These are phyloP conservation scores for Herpetomonas tarakana DNA, from an alignment of 208 protist species.

Conservation along the genomic window DNA sequence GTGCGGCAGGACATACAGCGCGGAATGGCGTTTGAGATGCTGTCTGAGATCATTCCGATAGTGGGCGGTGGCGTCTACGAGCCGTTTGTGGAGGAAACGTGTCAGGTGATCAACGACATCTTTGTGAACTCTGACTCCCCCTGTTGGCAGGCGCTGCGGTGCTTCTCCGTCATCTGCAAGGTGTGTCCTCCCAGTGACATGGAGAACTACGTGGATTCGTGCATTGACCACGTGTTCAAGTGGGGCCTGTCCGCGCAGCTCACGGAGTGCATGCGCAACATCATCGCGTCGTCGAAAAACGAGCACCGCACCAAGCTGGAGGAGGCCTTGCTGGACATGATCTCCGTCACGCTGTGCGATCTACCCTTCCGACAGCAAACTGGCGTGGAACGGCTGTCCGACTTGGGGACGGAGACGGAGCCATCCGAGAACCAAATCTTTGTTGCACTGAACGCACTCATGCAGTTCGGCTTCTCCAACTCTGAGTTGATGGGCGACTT, in stretches of 20 bases:
- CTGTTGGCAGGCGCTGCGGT: conserved; percentile 77
- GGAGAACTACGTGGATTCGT: conserved; percentile 69
- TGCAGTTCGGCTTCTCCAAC: conserved; percentile 88
- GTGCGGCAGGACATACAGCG: conserved; percentile 46
- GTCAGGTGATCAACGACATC: conserved; percentile 38
- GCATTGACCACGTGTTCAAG: conserved; percentile 71
- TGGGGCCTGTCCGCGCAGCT: conserved; percentile 85
- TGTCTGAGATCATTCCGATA: conserved; percentile 74
- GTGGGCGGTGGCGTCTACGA: conserved; percentile 55
- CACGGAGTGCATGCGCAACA: conserved; percentile 78
- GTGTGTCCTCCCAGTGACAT: conserved; percentile 59
- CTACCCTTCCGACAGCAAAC: conserved; percentile 77
- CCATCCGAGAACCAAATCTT: conserved; percentile 65
- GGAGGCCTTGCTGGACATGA: conserved; percentile 83
- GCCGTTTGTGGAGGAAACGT: conserved; percentile 65
- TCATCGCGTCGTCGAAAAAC: conserved; percentile 56
- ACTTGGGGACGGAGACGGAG: conserved; percentile 22
- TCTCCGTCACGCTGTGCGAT: conserved; percentile 85
- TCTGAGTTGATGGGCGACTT: conserved; percentile 89
- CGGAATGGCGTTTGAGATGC: conserved; percentile 65
- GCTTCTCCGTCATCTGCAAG: conserved; percentile 36
- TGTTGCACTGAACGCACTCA: conserved; percentile 78
- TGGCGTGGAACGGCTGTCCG: conserved; percentile 12
- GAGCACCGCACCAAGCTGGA: conserved; percentile 69
- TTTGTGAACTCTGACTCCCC: conserved; percentile 49